Percentiles rank a stretch among this genome's conserved stretches.
phyloP scores from a whole-genome alignment of 176 grass and related monocot species.

The Puya raimondii region DNA sequence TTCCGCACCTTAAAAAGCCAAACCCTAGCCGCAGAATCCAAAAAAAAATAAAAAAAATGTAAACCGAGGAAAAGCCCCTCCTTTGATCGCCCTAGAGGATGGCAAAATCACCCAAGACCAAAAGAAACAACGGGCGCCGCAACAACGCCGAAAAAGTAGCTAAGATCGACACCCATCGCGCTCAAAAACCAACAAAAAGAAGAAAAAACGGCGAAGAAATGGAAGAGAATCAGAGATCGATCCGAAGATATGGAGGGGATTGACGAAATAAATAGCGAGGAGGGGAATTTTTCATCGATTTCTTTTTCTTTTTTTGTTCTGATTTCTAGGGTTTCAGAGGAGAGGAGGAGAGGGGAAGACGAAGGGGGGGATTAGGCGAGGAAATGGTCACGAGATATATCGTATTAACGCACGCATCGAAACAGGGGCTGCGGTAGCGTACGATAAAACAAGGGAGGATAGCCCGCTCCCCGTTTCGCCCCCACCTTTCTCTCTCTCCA shows the following conservation, averaged over 20 bases:
- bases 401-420: background rate
- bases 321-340: background rate
- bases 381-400: background rate
- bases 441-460: background rate
- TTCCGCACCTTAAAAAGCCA: slow-evolving; percentile 11
- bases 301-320: background rate
- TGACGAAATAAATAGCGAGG: background rate
- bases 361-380: background rate
- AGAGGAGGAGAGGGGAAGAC: background rate
- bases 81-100: background rate
- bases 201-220: background rate
- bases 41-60: background rate
- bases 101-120: background rate
- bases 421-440: background rate
- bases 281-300: background rate
- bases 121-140: background rate
- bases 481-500: background rate
- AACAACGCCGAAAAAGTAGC: background rate
- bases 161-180: background rate
- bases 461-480: too few relatives aligned
- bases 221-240: background rate
- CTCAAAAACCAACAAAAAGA: too few relatives aligned
- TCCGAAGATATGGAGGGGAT: background rate
- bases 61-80: too few relatives aligned
- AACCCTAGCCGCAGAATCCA: slow-evolving; percentile 5